phyloP scores from a whole-genome alignment of 495 filamentous ascomycete species.

The Hypoxylon lienhwacheense region DNA sequence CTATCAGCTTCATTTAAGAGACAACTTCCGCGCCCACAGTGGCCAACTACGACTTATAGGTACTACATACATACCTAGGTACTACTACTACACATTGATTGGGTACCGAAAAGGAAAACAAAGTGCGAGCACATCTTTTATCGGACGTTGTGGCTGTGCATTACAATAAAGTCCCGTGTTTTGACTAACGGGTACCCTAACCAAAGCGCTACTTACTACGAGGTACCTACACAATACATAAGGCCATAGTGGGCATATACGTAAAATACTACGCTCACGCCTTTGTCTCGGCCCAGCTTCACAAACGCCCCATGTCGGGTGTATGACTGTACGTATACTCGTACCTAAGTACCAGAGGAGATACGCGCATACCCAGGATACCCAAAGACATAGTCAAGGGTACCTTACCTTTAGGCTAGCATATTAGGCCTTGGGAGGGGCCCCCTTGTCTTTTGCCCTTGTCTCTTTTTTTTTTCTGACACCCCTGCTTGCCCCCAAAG shows the following conservation, averaged over 20 bases:
- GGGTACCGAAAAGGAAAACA: conserved; percentile 33
- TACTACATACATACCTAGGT: no score
- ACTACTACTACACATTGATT: conserved; percentile 21
- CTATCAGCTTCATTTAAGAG: conserved; percentile 19
- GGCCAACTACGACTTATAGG: no score
- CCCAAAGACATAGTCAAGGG: conserved; percentile 29
- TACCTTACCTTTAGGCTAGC: conserved; percentile 34
- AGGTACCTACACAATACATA: no score
- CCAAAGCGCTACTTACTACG: no score
- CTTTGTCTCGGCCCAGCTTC: conserved; percentile 21
- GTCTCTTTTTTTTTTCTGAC: conserved; percentile 7
- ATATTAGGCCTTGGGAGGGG: conserved; percentile 30
- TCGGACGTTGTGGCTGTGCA: conserved; percentile 39
- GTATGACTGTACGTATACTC: conserved; percentile 7
- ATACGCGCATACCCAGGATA: conserved; percentile 19
- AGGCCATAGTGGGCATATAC: not conserved
- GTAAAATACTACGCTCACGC: conserved; percentile 22
- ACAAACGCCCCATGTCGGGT: conserved; percentile 16
- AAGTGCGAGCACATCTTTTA: conserved; percentile 38
- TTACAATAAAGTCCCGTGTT: not conserved
- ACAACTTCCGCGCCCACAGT: conserved; percentile 18
- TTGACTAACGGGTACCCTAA: no score
- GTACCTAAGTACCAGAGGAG: conserved; percentile 14
- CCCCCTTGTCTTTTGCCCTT: conserved; percentile 16
- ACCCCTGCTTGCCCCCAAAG: conserved; percentile 17